Base-by-base conservation (phyloP, 179 eudicot genomes). In the Heliamphora ciliata region DNA sequence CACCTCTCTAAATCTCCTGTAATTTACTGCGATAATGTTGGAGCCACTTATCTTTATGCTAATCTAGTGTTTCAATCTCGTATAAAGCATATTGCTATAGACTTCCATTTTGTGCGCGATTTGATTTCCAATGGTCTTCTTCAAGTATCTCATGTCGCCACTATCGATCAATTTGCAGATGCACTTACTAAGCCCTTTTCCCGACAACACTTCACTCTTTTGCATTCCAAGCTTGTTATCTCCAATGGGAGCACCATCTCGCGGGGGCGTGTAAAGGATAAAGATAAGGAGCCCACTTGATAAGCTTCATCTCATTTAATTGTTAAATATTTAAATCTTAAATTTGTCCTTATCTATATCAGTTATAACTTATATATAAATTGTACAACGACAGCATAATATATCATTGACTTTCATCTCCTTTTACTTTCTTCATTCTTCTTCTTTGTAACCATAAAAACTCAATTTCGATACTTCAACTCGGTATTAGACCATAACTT, bases 31-130 rank as follows among this genome's bases (percentile, higher is more conserved):
- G 78, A 75, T 4, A 75, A 18, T 75, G 47, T 75, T 9, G n/a
- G 78, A 8, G 78, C 78, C 15, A 75, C 78, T 0, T 52, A 75
- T 55, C 59, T 75, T 4, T 75, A 63, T 55, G 60, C 78, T 4
- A 75, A 75, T 24, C 78, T 50, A 0, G 64, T 55, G 17, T 75
- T 75, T 56, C 78, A 75, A 46, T 75, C 78, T 24, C 60, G 64
- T 6, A 75, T 75, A 63, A 75, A 75, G 15, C 61, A 31, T 31
- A 31, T 31, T 31, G 40, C 40, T 31, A 31, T 31, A 31, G 40
- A 31, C 40, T 31, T 31, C 40, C 40, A 31, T 31, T 31, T 31
- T 31, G 40, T 31, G 1, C 48, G n/a, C 0, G 63, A 75, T 10
- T 13, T 4, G 44, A 63, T 75, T 21, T 6, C 50, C 8, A 52